These are phyloP conservation scores for Cystobasidium sp. DNA, from an alignment of 1,284 basidiomycete genomes.

Conservation along the genomic window DNA sequence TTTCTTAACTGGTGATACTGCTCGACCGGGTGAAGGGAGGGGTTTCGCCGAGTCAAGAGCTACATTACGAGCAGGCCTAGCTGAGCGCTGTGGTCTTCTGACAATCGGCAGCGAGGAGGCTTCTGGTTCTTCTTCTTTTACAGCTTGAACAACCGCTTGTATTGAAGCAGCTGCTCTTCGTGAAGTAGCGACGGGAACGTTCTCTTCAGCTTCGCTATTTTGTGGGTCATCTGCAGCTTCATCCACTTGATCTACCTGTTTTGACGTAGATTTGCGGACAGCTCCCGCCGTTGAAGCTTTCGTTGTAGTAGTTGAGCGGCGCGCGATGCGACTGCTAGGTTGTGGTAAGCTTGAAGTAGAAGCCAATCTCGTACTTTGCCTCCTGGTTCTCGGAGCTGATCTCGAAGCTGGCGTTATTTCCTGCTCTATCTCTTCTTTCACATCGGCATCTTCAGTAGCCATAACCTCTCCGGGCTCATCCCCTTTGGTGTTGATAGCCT, in stretches of 20 bases:
- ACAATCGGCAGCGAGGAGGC: no score
- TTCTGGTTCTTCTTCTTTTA: background rate
- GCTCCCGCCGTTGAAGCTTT: background rate
- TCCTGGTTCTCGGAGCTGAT: background rate
- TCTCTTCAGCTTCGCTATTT: background rate
- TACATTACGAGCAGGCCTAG: slow-evolving; percentile 6
- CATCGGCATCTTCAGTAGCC: slow-evolving; percentile 1
- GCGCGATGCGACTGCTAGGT: slow-evolving; percentile 17
- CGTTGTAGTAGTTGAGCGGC: background rate
- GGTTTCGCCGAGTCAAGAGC: slow-evolving; percentile 1
- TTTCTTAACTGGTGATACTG: slow-evolving; percentile 8
- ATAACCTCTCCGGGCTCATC: background rate
- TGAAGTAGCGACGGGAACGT: background rate
- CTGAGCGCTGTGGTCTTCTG: slow-evolving; percentile 7
- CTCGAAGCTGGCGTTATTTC: background rate
- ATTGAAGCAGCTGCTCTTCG: background rate
- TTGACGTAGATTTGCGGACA: background rate
- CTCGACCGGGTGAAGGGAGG: slow-evolving; percentile 20
- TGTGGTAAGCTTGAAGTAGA: slow-evolving; percentile 19
- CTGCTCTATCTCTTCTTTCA: background rate
- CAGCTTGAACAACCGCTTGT: background rate
- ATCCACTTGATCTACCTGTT: background rate
- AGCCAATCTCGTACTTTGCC: slow-evolving; percentile 20
- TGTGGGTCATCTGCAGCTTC: background rate
- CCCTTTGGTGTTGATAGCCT: background rate